Base-by-base conservation (phyloP, 2,329 filamentous ascomycete species). In the Hymenoscyphus fructigenus region DNA sequence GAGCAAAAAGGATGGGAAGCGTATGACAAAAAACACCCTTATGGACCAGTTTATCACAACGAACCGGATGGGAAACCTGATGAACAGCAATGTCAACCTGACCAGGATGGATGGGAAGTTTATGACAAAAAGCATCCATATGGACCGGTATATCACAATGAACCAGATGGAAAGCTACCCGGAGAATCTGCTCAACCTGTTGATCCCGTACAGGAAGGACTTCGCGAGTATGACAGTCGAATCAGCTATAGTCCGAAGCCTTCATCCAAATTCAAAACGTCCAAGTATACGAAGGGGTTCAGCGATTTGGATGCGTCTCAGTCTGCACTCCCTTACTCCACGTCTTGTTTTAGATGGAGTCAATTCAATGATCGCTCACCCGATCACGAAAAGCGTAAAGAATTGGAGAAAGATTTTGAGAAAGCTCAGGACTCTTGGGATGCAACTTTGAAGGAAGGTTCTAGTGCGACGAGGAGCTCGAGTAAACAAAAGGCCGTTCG, bases 171-270 rank as follows among this genome's bases (percentile, higher is more conserved):
- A 12, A 50, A 50, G 5, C 44, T n/a, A 20, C 17, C 20, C 23
- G n/a, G 44, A 23, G 20, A 7, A 50, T 50, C 44, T n/a, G 26
- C 26, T 29, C n/a, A 60, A 32, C 2, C 23, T 10, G 66, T 73
- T 28, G 69, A 73, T 59, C 75, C 74, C 1, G 72, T 74, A 5
- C 77, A 76, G 62, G 77, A 78, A 36, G 67, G 74, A 17, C 75
- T 78, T 3, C 76, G 76, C 63, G 68, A 77, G 2, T 82, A 82
- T 61, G 75, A 80, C 1, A 77, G 38, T 15, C 67, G 63, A 32
- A 36, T 66, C 17, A 63, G 64, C 23, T 70, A 76, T 67, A 65
- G 65, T 38, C 63, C 71, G 2, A 65, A 71, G 36, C 63, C 63
- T 12, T 62, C 69, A 29, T 69, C 69, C 2, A 68, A 73, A 29